Evolutionary conservation across 805 yeast genomes (phyloP).

Genomic region (Phaffomyces thermotolerans): DNA sequence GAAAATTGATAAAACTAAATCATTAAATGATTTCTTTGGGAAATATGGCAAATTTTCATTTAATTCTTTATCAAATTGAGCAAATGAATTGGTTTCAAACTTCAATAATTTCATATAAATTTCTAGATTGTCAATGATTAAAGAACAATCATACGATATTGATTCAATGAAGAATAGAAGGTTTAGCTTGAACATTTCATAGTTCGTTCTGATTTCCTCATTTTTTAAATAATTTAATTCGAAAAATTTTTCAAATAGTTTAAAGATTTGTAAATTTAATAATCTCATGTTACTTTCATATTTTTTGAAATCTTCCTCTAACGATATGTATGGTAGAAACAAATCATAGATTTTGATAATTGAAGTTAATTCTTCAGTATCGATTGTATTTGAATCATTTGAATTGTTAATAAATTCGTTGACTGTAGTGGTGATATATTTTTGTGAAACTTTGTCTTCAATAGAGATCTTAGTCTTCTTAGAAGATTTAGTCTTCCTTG

Average conservation of each 20-base stretch:
- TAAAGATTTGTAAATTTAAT: slow-evolving; percentile 17
- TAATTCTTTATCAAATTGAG: slow-evolving; percentile 29
- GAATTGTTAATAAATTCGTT: slow-evolving; percentile 6
- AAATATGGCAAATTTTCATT: slow-evolving; percentile 31
- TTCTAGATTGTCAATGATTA: slow-evolving; percentile 48
- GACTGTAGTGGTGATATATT: slow-evolving; percentile 9
- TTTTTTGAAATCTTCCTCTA: slow-evolving; percentile 13
- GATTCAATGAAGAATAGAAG: slow-evolving; percentile 36
- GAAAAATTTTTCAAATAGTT: slow-evolving; percentile 19
- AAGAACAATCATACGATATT: slow-evolving; percentile 36
- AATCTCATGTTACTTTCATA: slow-evolving; percentile 17
- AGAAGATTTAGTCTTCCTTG: slow-evolving; percentile 1
- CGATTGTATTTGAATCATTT: slow-evolving; percentile 3
- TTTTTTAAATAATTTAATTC: slow-evolving; percentile 20
- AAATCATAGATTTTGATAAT: slow-evolving; percentile 16
- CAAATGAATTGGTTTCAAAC: slow-evolving; percentile 47
- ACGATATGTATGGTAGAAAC: slow-evolving; percentile 14
- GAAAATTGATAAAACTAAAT: slow-evolving; percentile 31
- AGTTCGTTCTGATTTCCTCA: slow-evolving; percentile 56
- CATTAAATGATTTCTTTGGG: slow-evolving; percentile 47
- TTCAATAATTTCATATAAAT: slow-evolving; percentile 46
- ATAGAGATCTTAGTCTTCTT: slow-evolving; percentile 5
- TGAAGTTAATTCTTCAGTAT: slow-evolving; percentile 4
- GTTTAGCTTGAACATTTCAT: slow-evolving; percentile 43
- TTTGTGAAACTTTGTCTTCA: slow-evolving; percentile 8